Evolutionary conservation across 2,329 filamentous ascomycete genomes (phyloP), one percentile per base, ranked within the genome.

Genomic region (Trichoderma semiorbis): DNA sequence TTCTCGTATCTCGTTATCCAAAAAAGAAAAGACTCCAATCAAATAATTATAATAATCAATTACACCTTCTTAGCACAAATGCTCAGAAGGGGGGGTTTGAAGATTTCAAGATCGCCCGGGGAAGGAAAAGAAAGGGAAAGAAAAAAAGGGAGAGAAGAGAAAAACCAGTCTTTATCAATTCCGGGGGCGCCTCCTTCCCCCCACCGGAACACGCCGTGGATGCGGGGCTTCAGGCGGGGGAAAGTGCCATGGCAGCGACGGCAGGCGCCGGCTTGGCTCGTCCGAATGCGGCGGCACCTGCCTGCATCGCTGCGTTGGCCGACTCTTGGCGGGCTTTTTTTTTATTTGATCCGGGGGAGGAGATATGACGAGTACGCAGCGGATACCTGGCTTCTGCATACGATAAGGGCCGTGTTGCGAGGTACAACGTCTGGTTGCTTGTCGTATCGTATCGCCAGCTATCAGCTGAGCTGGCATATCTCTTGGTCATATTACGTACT

Each of bases 121-220:
- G 36, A 24, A 21, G 21, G 28, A 28, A 65, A 24, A 55, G 57
- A 21, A 34, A 28, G 6, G 14, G 24, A 39, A 47, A 32, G 50
- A 8, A n/a, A 28, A 26, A 47, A n/a, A 32, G 32, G 30, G 24
- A 21, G 18, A 30, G 32, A 53, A 43, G 7, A 24, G 16, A 32
- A 47, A 28, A 30, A 36, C 14, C 36, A n/a, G 18, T 0, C 18
- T 61, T 57, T 57, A 34, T 60, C 57, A 57, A 30, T 16, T 16
- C 39, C 39, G 28, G 26, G 26, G 66, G n/a, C 26, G 39, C 55
- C 66, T 53, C 36, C n/a, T 69, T 26, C 66, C 50, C 47, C 69
- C 58, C 36, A 30, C 70, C 70, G 70, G 70, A 72, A 57, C 53
- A 69, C 70, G 70, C 70, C 70, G 70, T 55, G 3, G 28, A 30